Conservation (phyloP, 2,329 filamentous ascomycete species). For the Elsinoe perseae region DNA sequence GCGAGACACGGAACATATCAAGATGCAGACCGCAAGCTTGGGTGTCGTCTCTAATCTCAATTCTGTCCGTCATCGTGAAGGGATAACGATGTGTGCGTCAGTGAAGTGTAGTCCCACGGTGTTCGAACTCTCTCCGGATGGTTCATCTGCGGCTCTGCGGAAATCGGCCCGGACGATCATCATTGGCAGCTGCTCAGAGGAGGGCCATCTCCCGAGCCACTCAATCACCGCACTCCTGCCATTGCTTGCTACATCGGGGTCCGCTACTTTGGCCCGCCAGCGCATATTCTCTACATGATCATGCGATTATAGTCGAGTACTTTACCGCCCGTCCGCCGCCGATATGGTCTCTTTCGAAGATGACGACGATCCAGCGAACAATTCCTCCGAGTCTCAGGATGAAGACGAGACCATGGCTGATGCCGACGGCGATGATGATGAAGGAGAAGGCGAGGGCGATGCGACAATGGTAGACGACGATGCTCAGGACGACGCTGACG, state of each 20-base stretch:
- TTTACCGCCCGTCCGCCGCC: neutral
- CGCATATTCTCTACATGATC: neutral
- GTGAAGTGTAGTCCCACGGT: neutral
- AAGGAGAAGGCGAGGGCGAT: constrained; percentile 20
- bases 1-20: too few species aligned
- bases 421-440: constrained; percentile 28
- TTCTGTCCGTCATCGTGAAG: too few species aligned
- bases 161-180: constrained; percentile 1
- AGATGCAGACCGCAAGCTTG: too few species aligned
- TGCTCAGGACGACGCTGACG: constrained; percentile 29
- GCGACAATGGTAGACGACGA: constrained; percentile 25
- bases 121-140: neutral
- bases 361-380: constrained; percentile 33
- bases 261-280: neutral
- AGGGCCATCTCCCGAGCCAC: neutral
- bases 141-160: constrained; percentile 6
- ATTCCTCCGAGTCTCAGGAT: constrained; percentile 34
- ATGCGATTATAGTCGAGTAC: neutral
- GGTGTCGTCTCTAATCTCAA: too few species aligned
- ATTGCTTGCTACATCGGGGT: neutral
- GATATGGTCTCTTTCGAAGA: constrained; percentile 40
- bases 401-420: constrained; percentile 39
- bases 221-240: neutral
- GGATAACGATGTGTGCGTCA: neutral
- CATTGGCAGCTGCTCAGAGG: neutral